Evolutionary conservation across 257 asterid species (phyloP), one percentile per base, ranked within the genome.

Genomic region (Nicotiana benthamiana): DNA sequence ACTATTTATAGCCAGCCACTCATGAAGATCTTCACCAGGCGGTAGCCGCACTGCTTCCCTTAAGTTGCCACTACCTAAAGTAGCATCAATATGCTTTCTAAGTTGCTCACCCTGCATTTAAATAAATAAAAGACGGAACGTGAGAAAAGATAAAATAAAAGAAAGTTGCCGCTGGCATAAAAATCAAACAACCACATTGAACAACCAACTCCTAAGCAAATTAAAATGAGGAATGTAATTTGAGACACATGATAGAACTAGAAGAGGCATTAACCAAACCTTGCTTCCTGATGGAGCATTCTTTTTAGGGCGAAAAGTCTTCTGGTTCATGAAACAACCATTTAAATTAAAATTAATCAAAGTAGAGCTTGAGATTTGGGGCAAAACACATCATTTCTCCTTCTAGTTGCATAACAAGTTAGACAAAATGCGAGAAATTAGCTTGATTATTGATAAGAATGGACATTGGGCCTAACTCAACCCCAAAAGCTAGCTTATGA

Each of bases 1-100:
- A 94, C 98, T 94, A 85, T 94, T 94, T 87, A 92, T 96, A 54
- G 97, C 98, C 11, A 94, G 97, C 97, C 97, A 94, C 84, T 94
- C 98, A 52, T 91, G 89, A 65, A 92, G 84, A 88, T 94, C 97
- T 80, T 94, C 97, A 32, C 97, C 98, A 2, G 97, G 98, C 24
- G 97, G 98, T 59, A 94, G 88, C 83, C 97, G 85, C 82, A 94
- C 98, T 64, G 96, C 98, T 86, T 93, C 98, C 84, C 97, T 91
- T 86, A 93, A 88, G 87, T 92, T 93, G 48, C 98, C 98, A 77
- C 98, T 93, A 43, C 97, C 98, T 81, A 93, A 87, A 78, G 98
- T 93, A 26, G 98, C 93, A 87, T 93, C 98, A 63, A 93, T 93
- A 77, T 93, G 98, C 82, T 93, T 86, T 83, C 96, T 87, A 22